Evolutionary conservation across 768 basidiomycete species (phyloP), one percentile per base, ranked within the genome.

Genomic region (Mycena belliarum): DNA sequence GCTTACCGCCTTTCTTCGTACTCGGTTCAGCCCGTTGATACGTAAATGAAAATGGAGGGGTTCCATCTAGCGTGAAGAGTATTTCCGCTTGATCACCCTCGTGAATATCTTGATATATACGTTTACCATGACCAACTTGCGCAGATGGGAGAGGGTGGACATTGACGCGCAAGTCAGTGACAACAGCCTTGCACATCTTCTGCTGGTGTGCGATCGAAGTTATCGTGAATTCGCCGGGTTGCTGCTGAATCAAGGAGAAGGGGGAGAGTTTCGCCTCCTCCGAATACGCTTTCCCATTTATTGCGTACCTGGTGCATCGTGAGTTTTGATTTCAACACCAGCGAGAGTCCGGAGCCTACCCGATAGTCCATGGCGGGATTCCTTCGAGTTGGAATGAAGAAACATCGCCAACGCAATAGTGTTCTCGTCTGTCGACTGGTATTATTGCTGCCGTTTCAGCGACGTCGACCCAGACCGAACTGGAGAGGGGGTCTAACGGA

Each of bases 31-130:
- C 82, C 45, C 93, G 84, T 70, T 94, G 91, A 73, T 95, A 95
- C 0, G 94, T 95, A 74, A 99, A 98, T 1, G 95, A 89, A 75
- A 98, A 99, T 0, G 97, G 97, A 18, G 97, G 89, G 69, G 92
- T 89, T 43, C 97, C 97, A 29, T 88, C 79, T 51, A 99, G 82
- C 4, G 87, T 87, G 72, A 99, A 98, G 40, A 88, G 74, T 57
- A 99, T 97, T 72, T 95, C 92, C 18, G 96, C 95, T 76, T 97
- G 90, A 67, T 94, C 92, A 53, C 44, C 44, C n/a, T 45, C 44
- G 29, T 47, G 46, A 20, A 47, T 47, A 11, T 93, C 88, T 69
- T 96, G 89, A 67, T 87, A 81, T 52, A 88, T 80, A 52, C 84
- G 81, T 68, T 88, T 86, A 37, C 96, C 97, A 43, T 92, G 88